Base-by-base conservation (phyloP, 805 yeast species). In the Metschnikowia continentalis region DNA sequence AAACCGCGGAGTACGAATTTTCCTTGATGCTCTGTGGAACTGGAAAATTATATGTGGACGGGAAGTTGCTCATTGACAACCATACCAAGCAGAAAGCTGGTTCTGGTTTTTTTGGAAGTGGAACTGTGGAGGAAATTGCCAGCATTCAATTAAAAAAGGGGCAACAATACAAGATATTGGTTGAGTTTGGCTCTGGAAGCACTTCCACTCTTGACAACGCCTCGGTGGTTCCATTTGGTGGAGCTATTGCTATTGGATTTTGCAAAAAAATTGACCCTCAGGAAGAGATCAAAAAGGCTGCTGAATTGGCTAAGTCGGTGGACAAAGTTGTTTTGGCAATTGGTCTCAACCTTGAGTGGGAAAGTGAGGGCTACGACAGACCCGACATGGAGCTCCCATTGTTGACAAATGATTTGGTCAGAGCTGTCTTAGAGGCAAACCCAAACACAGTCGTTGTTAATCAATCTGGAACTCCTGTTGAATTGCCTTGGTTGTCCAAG, bases 381-480 rank as follows among this genome's bases (percentile, higher is more conserved):
- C 60, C 62, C 3, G 54, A 69, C 59, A 69, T 83, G 79, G 72
- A 73, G 42, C 67, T 81, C 26, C 87, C 87, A 26, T 75, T 77
- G 13, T 55, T 61, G 42, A 75, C 77, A 26, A 72, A 77, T 48
- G 69, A 73, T 42, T 69, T 82, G 51, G 70, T 81, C 32, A 63
- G 58, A 23, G 78, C 71, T 10, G 73, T 82, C 10, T 51, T 69
- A 35, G 66, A 65, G 32, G 84, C 70, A 19, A 80, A 81, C 56
- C 71, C 75, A 26, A 77, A 81, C 56, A 71, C 78, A 2, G 75
- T 78, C 11, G 71, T 82, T 32, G 83, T 83, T 23, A 73, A 77
- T 57, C 84, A 82, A 60, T 73, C 82, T 3, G 87, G 87, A 45
- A 76, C 84, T 17, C 86, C 87, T 0, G 83, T 82, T 8, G 74